These are phyloP conservation scores for Hansfordia pulvinata DNA, from an alignment of 2,329 filamentous ascomycete genomes.

Conservation along the genomic window DNA sequence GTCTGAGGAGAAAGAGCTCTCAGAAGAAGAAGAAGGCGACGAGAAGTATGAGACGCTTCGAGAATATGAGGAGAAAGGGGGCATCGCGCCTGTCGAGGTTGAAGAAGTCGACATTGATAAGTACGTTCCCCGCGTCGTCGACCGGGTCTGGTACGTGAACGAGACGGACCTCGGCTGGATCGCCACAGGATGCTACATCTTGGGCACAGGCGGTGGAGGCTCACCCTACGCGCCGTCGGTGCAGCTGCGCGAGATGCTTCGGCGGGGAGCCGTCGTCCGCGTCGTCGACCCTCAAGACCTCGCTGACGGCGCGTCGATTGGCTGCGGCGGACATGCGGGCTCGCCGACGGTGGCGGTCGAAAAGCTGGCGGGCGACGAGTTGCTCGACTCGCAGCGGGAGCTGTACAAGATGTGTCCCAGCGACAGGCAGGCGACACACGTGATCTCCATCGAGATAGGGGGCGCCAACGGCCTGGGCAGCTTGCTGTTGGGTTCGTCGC, in stretches of 20 bases:
- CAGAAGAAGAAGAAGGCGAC: too few species aligned
- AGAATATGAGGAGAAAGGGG: too few species aligned
- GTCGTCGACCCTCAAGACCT: conserved; percentile 37
- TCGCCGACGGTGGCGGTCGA: conserved; percentile 48
- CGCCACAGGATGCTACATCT: conserved; percentile 43
- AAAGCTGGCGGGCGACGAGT: conserved; percentile 43
- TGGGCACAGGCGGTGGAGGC: conserved; percentile 47
- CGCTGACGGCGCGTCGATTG: conserved; percentile 33
- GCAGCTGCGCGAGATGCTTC: conserved; percentile 34
- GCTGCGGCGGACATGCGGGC: conserved; percentile 42
- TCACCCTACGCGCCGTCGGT: conserved; percentile 37
- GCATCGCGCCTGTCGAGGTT: too few species aligned
- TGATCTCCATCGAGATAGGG: conserved; percentile 54
- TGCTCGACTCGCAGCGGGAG: conserved; percentile 33
- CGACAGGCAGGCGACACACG: conserved; percentile 33
- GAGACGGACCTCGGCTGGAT: conserved; percentile 46
- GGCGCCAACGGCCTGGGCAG: conserved; percentile 49
- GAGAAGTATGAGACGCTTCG: too few species aligned
- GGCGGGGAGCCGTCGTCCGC: conserved; percentile 32
- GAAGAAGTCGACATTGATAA: too few species aligned
- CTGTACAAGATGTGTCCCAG: conserved; percentile 38
- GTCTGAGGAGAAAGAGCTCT: too few species aligned
- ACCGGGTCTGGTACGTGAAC: conserved; percentile 41
- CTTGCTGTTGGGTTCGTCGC: conserved; percentile 39
- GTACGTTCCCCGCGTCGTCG: conserved; percentile 35